Conservation (phyloP, 257 asterid species). For the Fraxinus anomala region DNA sequence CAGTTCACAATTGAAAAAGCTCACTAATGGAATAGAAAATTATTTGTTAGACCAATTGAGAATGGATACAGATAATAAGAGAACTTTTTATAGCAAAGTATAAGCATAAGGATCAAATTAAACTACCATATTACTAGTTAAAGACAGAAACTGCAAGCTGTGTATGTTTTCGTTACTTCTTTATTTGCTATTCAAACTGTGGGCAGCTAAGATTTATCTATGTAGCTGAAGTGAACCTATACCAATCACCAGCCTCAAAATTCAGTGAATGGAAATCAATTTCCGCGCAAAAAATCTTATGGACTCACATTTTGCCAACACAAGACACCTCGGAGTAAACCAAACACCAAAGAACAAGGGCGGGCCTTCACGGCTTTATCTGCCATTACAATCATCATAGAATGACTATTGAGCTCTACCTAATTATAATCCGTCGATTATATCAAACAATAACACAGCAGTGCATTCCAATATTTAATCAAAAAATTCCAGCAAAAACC, state of each 20-base stretch:
- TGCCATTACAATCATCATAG: background rate
- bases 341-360: background rate
- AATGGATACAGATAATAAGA: background rate
- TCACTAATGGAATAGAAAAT: background rate
- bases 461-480: background rate
- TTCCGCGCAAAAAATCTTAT: background rate
- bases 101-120: background rate
- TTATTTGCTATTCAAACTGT: background rate
- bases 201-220: background rate
- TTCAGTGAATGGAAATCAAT: conserved; percentile 2
- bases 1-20: conserved; percentile 1
- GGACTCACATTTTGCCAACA: conserved; percentile 12
- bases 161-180: background rate
- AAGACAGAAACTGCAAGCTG: background rate
- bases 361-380: background rate
- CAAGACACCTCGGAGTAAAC: background rate
- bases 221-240: background rate
- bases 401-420: background rate
- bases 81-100: background rate
- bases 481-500: conserved; percentile 22
- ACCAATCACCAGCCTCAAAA: conserved; percentile 19
- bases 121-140: background rate
- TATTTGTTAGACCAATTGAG: background rate
- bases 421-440: background rate
- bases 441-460: conserved; percentile 4